phyloP scores from a whole-genome alignment of 2,329 filamentous ascomycete species.

The Aspergillus sergii region DNA sequence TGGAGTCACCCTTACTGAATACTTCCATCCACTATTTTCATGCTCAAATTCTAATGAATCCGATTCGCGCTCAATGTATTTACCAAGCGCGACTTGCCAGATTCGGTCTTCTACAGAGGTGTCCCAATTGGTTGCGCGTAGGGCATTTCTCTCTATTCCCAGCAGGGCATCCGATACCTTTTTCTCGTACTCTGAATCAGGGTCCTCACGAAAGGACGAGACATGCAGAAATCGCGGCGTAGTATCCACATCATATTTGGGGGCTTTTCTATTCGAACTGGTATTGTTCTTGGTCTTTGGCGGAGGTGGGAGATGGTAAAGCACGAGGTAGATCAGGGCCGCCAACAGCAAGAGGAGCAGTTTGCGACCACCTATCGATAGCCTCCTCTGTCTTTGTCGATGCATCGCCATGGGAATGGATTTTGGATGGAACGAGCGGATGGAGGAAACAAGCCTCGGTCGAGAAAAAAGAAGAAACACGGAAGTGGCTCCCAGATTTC shows the following conservation, averaged over 20 bases:
- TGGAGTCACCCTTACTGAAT: conserved; percentile 22
- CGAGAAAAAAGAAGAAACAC: neutral
- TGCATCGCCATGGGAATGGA: neutral
- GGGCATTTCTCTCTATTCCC: conserved; percentile 23
- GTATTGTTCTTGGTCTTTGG: conserved; percentile 9
- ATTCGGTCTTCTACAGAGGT: conserved; percentile 22
- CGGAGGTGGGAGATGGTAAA: conserved; percentile 12
- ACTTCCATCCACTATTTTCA: conserved; percentile 32
- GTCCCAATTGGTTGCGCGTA: conserved; percentile 13
- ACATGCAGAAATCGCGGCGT: conserved; percentile 30
- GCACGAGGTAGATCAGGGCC: conserved; percentile 10
- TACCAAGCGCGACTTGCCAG: conserved; percentile 37
- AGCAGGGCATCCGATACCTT: conserved; percentile 26
- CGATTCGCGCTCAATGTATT: conserved; percentile 18
- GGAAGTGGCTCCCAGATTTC: neutral
- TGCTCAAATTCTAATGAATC: conserved; percentile 32
- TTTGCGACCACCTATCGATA: neutral
- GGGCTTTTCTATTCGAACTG: conserved; percentile 9
- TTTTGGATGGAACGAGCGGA: neutral
- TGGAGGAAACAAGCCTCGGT: neutral
- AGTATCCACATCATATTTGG: conserved; percentile 19
- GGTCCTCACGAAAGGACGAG: conserved; percentile 31
- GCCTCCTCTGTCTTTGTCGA: neutral
- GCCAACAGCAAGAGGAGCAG: conserved; percentile 6
- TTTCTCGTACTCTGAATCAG: conserved; percentile 32